A percentile compares a stretch with the other conserved stretches of the same genome.
These are phyloP conservation scores for Alliaria petiolata DNA, from an alignment of 345 rosid genomes.

Conservation along the genomic window DNA sequence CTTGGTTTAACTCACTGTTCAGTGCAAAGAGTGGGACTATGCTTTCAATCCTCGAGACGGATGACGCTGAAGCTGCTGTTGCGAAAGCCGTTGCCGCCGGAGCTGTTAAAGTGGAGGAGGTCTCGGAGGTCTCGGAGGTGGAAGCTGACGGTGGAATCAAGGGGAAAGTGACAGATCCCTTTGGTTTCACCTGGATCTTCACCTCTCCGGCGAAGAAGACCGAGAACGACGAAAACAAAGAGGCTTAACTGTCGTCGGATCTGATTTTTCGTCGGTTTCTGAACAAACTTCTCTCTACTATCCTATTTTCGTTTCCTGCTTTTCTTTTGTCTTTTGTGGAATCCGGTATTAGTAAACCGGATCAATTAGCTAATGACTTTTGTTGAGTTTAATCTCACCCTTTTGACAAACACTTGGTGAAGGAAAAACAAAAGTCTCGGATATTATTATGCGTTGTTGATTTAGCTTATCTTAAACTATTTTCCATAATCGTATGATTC, in stretches of 20 bases:
- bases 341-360: conserved; percentile 16
- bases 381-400: conserved; percentile 10
- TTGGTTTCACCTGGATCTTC: conserved; percentile 70
- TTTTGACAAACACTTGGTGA: conserved; percentile 3
- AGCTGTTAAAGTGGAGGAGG: conserved; percentile 49
- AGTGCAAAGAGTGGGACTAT: conserved; percentile 36
- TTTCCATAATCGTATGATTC: background rate
- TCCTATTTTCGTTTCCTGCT: conserved; percentile 4
- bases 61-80: conserved; percentile 60
- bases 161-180: conserved; percentile 76
- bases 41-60: conserved; percentile 55
- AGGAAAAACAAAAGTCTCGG: background rate
- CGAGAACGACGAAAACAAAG: conserved; percentile 9
- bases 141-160: conserved; percentile 49
- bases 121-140: conserved; percentile 29
- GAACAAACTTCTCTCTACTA: background rate
- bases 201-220: conserved; percentile 41
- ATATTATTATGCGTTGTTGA: background rate
- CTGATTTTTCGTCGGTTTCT: conserved; percentile 18
- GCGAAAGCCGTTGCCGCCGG: conserved; percentile 68
- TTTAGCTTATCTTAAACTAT: background rate
- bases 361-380: conserved; percentile 14
- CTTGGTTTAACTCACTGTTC: background rate
- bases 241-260: conserved; percentile 43
- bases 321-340: conserved; percentile 9